Conservation (phyloP, 306 rosid genomes). For the Arachis stenosperma region DNA sequence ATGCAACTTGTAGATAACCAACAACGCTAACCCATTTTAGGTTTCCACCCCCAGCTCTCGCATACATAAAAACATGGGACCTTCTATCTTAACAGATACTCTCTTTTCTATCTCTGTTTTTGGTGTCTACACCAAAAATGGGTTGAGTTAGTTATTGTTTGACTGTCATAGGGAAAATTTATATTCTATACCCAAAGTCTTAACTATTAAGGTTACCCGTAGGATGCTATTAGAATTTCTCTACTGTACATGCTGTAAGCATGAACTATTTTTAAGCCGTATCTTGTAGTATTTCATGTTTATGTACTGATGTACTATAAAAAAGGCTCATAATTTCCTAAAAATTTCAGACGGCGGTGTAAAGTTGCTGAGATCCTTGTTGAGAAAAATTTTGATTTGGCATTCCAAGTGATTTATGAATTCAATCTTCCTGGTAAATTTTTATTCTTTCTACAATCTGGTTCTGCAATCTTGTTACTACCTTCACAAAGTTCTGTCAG, state of each 20-base stretch:
- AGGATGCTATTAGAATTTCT: constrained; percentile 13
- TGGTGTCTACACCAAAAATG: no score
- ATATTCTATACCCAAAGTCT: constrained; percentile 14
- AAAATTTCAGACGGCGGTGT: constrained; percentile 81
- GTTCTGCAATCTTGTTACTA: constrained; percentile 13
- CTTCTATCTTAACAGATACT: no score
- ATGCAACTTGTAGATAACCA: constrained; percentile 21
- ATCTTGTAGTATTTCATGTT: constrained; percentile 28
- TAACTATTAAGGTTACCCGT: not conserved
- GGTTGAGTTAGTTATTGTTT: not conserved
- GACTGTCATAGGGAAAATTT: constrained; percentile 26
- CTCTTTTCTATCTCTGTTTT: no score
- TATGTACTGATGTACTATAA: constrained; percentile 27
- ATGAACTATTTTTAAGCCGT: constrained; percentile 22
- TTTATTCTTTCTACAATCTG: constrained; percentile 20
- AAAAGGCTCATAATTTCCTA: constrained; percentile 37
- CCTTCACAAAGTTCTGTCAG: constrained; percentile 24
- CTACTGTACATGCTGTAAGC: constrained; percentile 20
- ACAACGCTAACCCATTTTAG: no score
- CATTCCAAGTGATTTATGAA: constrained; percentile 92
- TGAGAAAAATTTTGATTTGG: constrained; percentile 94
- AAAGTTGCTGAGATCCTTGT: constrained; percentile 93
- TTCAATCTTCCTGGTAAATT: constrained; percentile 84
- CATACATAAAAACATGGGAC: no score
- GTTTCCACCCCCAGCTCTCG: no score